phyloP scores from a whole-genome alignment of 1,284 basidiomycete genomes.

The Rhodotorula mucilaginosa region DNA sequence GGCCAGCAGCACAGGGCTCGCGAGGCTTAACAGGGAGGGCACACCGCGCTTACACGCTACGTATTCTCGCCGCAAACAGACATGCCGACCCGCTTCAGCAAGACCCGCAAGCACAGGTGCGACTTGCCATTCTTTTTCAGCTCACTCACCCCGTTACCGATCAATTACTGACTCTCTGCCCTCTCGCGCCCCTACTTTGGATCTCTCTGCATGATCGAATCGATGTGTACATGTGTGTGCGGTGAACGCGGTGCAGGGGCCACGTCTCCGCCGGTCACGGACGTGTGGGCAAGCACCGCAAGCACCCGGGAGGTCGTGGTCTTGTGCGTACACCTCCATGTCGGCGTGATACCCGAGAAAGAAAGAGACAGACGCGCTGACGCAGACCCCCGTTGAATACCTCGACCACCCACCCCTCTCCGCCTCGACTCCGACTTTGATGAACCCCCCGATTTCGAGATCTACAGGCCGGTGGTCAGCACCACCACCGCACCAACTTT shows the following conservation, averaged over 20 bases:
- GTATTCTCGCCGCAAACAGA: background rate
- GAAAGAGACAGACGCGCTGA: background rate
- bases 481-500: constrained; percentile 83
- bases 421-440: background rate
- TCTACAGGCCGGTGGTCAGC: constrained; percentile 84
- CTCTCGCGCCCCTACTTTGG: background rate
- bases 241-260: constrained; percentile 84
- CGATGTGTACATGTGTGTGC: constrained; percentile 35
- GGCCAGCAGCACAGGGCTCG: background rate
- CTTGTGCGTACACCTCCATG: constrained; percentile 52
- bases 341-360: background rate
- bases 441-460: background rate
- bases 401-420: background rate
- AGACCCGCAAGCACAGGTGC: constrained; percentile 69
- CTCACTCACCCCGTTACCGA: too few relatives aligned
- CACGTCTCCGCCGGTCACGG: constrained; percentile 99
- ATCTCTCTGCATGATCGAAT: too few relatives aligned
- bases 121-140: background rate
- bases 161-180: background rate
- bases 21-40: too few relatives aligned
- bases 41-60: background rate
- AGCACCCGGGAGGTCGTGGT: constrained; percentile 99
- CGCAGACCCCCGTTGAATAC: background rate
- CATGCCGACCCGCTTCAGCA: constrained; percentile 46
- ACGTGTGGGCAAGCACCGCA: constrained; percentile 99